These are phyloP conservation scores for Protomyces pachydermus DNA, from an alignment of 1,139 yeast species.

Conservation along the genomic window DNA sequence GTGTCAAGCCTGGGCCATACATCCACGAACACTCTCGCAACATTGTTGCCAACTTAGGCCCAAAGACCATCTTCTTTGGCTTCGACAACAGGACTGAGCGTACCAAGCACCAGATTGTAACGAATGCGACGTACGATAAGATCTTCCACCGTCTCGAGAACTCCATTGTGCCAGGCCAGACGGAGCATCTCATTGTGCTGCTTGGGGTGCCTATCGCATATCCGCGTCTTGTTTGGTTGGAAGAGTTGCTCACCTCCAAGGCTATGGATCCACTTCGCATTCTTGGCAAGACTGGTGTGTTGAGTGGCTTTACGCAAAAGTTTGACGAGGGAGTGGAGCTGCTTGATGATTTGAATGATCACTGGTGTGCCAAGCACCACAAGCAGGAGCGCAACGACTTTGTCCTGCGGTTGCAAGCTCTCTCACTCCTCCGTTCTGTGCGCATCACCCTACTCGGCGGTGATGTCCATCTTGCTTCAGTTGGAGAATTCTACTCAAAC, in stretches of 20 bases:
- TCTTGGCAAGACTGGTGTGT: constrained; percentile 21
- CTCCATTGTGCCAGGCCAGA: constrained; percentile 50
- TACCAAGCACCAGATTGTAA: constrained; percentile 53
- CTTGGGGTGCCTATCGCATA: constrained; percentile 93
- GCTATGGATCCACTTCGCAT: constrained; percentile 25
- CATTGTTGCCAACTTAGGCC: constrained; percentile 65
- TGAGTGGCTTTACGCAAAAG: constrained; percentile 17
- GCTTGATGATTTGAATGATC: constrained; percentile 36
- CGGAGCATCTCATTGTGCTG: constrained; percentile 73
- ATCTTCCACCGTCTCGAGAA: constrained; percentile 54
- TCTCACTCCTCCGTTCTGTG: constrained; percentile 59
- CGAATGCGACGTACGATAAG: constrained; percentile 50
- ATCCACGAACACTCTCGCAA: constrained; percentile 64
- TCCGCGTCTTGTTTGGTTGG: constrained; percentile 50
- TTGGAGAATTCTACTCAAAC: constrained; percentile 60
- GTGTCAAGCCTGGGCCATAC: constrained; percentile 53
- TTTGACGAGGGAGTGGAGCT: constrained; percentile 51
- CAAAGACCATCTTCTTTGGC: constrained; percentile 64
- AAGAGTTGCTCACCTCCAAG: constrained; percentile 24
- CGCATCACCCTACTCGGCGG: constrained; percentile 84
- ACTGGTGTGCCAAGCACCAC: constrained; percentile 79
- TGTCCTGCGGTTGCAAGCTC: constrained; percentile 52
- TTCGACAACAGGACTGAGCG: constrained; percentile 91
- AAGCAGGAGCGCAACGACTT: constrained; percentile 69
- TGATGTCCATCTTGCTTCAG: constrained; percentile 84